Conservation (phyloP, 768 basidiomycete species). For the Russula sp. region DNA sequence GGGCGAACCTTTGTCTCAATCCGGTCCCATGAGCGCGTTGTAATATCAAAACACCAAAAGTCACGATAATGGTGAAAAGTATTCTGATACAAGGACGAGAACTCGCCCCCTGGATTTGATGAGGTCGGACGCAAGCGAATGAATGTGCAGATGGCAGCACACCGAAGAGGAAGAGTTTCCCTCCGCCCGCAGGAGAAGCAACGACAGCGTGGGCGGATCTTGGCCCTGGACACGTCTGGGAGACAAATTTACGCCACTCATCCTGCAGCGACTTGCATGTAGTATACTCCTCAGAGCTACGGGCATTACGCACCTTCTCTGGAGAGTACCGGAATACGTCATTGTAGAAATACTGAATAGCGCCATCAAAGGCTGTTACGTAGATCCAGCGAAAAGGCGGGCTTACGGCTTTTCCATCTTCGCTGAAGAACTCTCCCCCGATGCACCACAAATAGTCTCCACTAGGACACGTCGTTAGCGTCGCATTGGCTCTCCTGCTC, state of each 20-base stretch:
- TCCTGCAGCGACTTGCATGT: conserved; percentile 37
- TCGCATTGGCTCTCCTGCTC: conserved; percentile 75
- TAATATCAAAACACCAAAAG: conserved; percentile 81
- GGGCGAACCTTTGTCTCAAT: conserved; percentile 82
- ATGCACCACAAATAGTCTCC: conserved; percentile 80
- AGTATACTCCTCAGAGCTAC: background rate
- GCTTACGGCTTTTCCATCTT: conserved; percentile 72
- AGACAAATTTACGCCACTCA: conserved; percentile 85
- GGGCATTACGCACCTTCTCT: conserved; percentile 47
- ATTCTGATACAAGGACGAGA: conserved; percentile 74
- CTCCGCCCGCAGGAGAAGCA: conserved; percentile 67
- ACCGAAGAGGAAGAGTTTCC: conserved; percentile 83
- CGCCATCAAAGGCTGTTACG: background rate
- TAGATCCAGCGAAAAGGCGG: background rate
- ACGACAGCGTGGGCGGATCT: conserved; percentile 82
- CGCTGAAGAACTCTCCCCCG: conserved; percentile 82
- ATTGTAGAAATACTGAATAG: conserved; percentile 68
- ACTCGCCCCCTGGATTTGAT: conserved; percentile 61
- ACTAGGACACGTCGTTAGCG: conserved; percentile 69
- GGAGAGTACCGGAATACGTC: conserved; percentile 84
- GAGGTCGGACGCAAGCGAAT: background rate
- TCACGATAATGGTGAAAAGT: conserved; percentile 86
- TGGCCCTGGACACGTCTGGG: conserved; percentile 79
- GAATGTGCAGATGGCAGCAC: conserved; percentile 3
- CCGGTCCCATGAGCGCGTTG: conserved; percentile 75